These are phyloP conservation scores for Populus deltoides DNA, from an alignment of 345 rosid genomes.

Conservation along the genomic window DNA sequence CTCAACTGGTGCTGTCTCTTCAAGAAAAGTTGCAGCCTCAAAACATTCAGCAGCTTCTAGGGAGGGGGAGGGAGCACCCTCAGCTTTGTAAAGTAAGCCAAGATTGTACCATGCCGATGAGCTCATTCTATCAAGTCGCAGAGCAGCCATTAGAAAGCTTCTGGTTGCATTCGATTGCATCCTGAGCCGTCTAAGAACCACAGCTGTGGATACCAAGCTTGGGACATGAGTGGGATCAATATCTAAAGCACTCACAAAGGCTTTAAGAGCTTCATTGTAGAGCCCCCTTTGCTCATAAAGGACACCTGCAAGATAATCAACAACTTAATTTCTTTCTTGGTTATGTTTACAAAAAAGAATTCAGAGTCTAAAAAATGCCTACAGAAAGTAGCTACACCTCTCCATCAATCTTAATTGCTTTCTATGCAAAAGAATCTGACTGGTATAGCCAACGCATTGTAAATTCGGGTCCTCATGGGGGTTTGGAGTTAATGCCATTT, in stretches of 20 bases:
- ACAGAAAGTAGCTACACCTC: too few relatives aligned
- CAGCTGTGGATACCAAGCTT: conserved; percentile 52
- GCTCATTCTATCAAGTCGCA: conserved; percentile 49
- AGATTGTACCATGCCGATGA: conserved; percentile 62
- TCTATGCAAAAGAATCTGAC: too few relatives aligned
- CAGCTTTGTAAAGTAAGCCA: conserved; percentile 48
- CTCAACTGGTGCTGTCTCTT: conserved; percentile 56
- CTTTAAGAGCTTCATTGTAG: conserved; percentile 45
- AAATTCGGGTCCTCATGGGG: too few relatives aligned
- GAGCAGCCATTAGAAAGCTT: conserved; percentile 54
- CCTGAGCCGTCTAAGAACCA: conserved; percentile 41
- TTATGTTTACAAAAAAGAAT: too few relatives aligned
- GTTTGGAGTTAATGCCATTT: neutral
- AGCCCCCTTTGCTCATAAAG: conserved; percentile 46
- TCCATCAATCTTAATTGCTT: too few relatives aligned
- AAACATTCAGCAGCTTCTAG: conserved; percentile 59
- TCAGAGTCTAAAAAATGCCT: too few relatives aligned
- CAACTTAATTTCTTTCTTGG: neutral
- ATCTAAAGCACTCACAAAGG: conserved; percentile 48
- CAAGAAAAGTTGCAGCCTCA: conserved; percentile 53
- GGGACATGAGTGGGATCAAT: conserved; percentile 55
- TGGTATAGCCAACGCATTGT: too few relatives aligned
- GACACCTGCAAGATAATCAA: conserved; percentile 35
- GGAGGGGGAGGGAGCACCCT: conserved; percentile 24
- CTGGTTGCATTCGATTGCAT: conserved; percentile 33